Percentiles rank a stretch among this genome's conserved stretches.
Conservation (phyloP, 257 asterid genomes). For the Pogostemon cablin region DNA sequence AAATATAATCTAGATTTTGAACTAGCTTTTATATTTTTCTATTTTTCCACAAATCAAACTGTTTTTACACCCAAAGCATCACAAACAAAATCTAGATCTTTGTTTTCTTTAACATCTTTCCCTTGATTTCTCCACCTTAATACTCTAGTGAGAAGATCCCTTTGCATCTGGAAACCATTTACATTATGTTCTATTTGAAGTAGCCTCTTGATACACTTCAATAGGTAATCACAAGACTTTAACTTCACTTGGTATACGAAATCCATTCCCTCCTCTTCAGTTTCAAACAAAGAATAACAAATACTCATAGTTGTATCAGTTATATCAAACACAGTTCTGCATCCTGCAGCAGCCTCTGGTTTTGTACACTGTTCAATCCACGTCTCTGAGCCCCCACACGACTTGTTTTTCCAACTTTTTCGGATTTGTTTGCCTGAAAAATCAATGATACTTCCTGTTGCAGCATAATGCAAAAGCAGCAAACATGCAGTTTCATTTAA, state of each 20-base stretch:
- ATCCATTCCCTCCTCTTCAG: conserved; percentile 53
- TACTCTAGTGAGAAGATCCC: conserved; percentile 57
- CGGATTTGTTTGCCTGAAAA: conserved; percentile 40
- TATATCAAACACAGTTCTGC: conserved; percentile 55
- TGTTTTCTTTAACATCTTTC: conserved; percentile 44
- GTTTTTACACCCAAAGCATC: conserved; percentile 44
- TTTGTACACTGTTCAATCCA: conserved; percentile 46
- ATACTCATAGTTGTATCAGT: conserved; percentile 54
- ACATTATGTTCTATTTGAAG: conserved; percentile 35
- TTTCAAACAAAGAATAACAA: conserved; percentile 52
- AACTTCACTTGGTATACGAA: conserved; percentile 53
- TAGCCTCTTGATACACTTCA: conserved; percentile 63
- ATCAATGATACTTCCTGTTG: conserved; percentile 51
- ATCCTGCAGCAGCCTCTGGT: conserved; percentile 69
- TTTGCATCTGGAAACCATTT: conserved; percentile 42
- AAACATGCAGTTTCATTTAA: conserved; percentile 53
- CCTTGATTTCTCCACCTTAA: conserved; percentile 64
- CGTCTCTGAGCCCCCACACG: conserved; percentile 27
- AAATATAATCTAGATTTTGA: too few relatives aligned
- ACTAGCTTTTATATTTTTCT: too few relatives aligned
- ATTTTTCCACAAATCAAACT: conserved; percentile 8
- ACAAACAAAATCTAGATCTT: conserved; percentile 49
- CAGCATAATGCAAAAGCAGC: conserved; percentile 69
- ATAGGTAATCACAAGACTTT: conserved; percentile 47
- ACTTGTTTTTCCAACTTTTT: conserved; percentile 38